Conservation (phyloP, 257 asterid species). For the Gynochthodes officinalis region DNA sequence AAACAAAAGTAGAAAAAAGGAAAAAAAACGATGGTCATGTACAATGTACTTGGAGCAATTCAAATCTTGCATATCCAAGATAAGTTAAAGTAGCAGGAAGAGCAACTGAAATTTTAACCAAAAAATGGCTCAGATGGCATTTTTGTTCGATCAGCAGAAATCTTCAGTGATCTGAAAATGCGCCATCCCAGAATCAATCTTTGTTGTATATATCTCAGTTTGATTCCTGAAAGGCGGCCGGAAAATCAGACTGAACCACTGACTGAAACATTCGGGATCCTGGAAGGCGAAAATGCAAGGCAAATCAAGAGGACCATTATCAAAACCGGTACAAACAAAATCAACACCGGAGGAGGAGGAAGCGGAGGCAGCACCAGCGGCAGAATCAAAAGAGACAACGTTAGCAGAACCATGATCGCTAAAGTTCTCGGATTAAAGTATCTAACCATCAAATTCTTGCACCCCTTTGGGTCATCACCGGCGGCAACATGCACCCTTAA, state of each 20-base stretch:
- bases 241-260: slow-evolving; percentile 7
- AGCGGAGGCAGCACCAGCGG: slow-evolving; percentile 71
- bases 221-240: background rate
- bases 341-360: slow-evolving; percentile 56
- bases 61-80: background rate
- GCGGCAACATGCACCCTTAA: background rate
- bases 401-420: slow-evolving; percentile 29
- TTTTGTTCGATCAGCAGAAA: background rate
- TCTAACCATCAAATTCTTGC: slow-evolving; percentile 17
- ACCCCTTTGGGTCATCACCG: background rate
- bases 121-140: background rate
- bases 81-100: too few relatives aligned
- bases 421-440: slow-evolving; percentile 22
- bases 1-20: background rate
- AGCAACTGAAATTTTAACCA: background rate
- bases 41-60: slow-evolving; percentile 1
- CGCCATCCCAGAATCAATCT: background rate
- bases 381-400: slow-evolving; percentile 29
- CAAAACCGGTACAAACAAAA: slow-evolving; percentile 55
- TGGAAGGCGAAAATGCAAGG: slow-evolving; percentile 48
- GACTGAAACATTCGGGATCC: slow-evolving; percentile 24
- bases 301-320: slow-evolving; percentile 44
- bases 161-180: background rate
- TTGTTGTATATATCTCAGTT: too few relatives aligned
- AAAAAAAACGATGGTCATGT: background rate